Percentiles rank a stretch among this genome's conserved stretches.
Conservation (phyloP, 257 asterid genomes). For the Scutellaria barbata region DNA sequence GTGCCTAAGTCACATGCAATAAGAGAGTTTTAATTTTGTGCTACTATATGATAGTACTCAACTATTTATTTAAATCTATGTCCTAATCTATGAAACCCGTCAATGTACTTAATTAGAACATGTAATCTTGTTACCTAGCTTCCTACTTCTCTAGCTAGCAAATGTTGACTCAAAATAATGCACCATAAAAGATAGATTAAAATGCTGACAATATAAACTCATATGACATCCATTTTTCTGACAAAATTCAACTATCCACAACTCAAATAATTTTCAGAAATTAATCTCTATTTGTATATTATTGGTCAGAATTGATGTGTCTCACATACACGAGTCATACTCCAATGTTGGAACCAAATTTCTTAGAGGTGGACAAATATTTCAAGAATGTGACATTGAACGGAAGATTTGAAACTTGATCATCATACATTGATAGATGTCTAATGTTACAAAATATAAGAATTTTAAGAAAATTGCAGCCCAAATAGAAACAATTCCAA, state of each 20-base stretch:
- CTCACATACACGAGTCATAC: too few species aligned
- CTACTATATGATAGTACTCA: background rate
- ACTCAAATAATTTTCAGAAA: too few species aligned
- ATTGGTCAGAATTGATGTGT: too few species aligned
- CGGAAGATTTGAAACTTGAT: conserved; percentile 19
- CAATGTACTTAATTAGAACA: conserved; percentile 9
- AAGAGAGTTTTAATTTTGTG: conserved; percentile 26
- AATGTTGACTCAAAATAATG: conserved; percentile 18
- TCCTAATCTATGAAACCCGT: conserved; percentile 26
- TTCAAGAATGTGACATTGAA: conserved; percentile 10
- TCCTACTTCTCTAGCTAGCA: conserved; percentile 20
- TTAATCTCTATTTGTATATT: too few species aligned
- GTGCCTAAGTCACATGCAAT: conserved; percentile 12
- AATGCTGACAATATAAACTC: background rate
- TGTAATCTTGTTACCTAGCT: conserved; percentile 20
- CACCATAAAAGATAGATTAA: background rate
- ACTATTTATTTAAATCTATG: conserved; percentile 10
- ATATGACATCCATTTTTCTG: too few species aligned
- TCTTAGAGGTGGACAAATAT: background rate
- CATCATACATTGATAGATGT: conserved; percentile 17
- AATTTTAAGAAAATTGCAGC: conserved; percentile 16
- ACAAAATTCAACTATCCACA: too few species aligned
- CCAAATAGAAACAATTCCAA: conserved; percentile 26
- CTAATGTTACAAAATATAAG: conserved; percentile 33
- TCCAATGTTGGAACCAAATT: background rate